Conservation (phyloP, 176 grass and related monocot species). For the Bromus sterilis region DNA sequence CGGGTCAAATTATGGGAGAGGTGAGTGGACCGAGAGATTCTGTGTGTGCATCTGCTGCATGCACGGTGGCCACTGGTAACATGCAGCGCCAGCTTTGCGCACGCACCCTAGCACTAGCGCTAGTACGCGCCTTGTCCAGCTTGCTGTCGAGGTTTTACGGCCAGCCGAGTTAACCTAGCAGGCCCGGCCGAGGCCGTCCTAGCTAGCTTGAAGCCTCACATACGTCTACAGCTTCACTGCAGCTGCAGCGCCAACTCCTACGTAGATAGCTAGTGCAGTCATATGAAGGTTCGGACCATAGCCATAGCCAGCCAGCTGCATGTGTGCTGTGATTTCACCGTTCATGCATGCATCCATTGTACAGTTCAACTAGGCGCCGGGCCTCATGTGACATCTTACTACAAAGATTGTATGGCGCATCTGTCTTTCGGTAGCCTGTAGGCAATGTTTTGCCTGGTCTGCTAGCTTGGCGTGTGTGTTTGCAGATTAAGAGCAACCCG, state of each 20-base stretch:
- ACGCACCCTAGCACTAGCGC: not conserved
- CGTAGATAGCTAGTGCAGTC: not conserved
- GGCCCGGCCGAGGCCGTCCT: no score
- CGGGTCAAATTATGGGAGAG: not conserved
- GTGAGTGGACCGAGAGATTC: slow-evolving; percentile 16
- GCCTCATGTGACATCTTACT: not conserved
- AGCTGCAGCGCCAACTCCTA: not conserved
- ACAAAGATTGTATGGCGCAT: not conserved
- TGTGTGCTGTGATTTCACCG: not conserved
- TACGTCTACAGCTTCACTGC: not conserved
- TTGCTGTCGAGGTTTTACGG: not conserved
- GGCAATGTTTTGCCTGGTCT: not conserved
- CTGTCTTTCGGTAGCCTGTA: not conserved
- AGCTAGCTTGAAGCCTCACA: not conserved
- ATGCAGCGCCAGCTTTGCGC: not conserved
- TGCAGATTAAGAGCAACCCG: no score
- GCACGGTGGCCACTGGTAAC: not conserved
- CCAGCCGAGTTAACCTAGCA: not conserved
- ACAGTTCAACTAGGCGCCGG: not conserved
- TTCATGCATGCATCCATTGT: not conserved
- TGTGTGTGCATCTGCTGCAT: not conserved
- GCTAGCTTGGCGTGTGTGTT: not conserved
- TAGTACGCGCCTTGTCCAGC: not conserved
- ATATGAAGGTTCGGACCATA: not conserved
- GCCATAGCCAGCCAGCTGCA: not conserved